Percentiles rank a stretch among this genome's conserved stretches.
Evolutionary conservation across 2,329 filamentous ascomycete genomes (phyloP).

Genomic region (Plenodomus lindquistii): DNA sequence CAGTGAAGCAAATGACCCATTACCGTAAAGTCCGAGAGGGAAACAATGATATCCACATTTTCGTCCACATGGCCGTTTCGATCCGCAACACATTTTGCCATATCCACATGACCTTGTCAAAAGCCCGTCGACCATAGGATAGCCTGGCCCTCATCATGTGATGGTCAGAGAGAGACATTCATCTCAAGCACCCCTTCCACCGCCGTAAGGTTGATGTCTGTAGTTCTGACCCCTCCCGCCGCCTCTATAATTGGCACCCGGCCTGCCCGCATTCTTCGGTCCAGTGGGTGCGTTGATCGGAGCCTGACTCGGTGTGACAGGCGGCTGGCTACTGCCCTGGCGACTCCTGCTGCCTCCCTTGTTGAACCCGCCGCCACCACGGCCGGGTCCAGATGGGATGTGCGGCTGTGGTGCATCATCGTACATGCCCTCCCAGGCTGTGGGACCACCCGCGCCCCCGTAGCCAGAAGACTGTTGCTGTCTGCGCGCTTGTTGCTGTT

Average conservation of each 20-base stretch:
- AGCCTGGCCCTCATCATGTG: too few species aligned
- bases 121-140: too few species aligned
- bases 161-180: too few species aligned
- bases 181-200: slow-evolving; percentile 17
- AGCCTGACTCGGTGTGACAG: slow-evolving; percentile 44
- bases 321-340: slow-evolving; percentile 47
- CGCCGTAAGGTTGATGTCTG: slow-evolving; percentile 40
- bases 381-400: slow-evolving; percentile 57
- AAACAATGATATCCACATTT: too few species aligned
- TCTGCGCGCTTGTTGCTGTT: slow-evolving; percentile 67
- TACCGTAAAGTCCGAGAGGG: too few species aligned
- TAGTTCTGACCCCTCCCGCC: slow-evolving; percentile 60
- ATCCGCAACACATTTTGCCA: too few species aligned
- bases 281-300: slow-evolving; percentile 89
- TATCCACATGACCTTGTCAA: too few species aligned
- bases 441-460: slow-evolving; percentile 66
- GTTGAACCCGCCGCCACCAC: slow-evolving; percentile 34
- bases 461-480: slow-evolving; percentile 49
- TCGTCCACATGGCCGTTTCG: too few species aligned
- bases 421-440: slow-evolving; percentile 97
- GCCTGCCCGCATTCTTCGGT: slow-evolving; percentile 90
- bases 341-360: slow-evolving; percentile 42
- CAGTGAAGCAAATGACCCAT: too few species aligned
- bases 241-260: slow-evolving; percentile 90
- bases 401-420: slow-evolving; percentile 89